phyloP scores from a whole-genome alignment of 345 rosid species.

The Camelina laxa region DNA sequence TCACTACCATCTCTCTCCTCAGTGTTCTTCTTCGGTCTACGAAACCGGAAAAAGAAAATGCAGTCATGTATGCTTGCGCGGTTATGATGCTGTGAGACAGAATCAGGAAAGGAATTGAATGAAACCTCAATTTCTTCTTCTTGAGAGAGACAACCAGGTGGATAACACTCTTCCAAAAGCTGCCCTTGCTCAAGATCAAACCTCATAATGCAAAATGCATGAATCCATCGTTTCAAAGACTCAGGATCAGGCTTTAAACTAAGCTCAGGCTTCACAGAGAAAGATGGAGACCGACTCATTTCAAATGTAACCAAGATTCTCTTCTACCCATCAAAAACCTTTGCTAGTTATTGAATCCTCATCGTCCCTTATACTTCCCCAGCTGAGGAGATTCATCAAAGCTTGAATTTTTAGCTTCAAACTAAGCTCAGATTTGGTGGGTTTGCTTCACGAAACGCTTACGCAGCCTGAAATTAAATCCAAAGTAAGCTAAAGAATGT shows the following conservation, averaged over 20 bases:
- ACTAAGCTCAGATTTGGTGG: conserved; percentile 33
- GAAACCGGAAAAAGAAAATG: conserved; percentile 93
- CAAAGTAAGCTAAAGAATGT: not conserved
- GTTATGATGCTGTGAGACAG: conserved; percentile 86
- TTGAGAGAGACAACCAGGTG: conserved; percentile 63
- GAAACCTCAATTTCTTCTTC: conserved; percentile 95
- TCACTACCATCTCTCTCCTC: conserved; percentile 41
- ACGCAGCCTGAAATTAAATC: conserved; percentile 14
- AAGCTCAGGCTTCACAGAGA: conserved; percentile 74
- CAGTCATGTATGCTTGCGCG: conserved; percentile 94
- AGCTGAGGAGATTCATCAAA: conserved; percentile 22
- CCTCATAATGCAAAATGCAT: conserved; percentile 83
- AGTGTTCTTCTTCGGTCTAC: conserved; percentile 54
- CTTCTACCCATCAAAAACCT: conserved; percentile 44
- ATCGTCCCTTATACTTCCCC: conserved; percentile 36
- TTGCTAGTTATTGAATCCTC: conserved; percentile 11
- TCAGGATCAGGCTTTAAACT: conserved; percentile 67
- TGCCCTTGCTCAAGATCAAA: conserved; percentile 98
- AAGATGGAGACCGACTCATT: conserved; percentile 92
- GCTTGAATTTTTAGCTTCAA: not conserved
- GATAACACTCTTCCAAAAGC: conserved; percentile 92
- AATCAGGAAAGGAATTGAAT: conserved; percentile 94
- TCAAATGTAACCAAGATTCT: conserved; percentile 40
- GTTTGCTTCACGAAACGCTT: conserved; percentile 29
- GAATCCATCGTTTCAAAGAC: conserved; percentile 75